phyloP scores from a whole-genome alignment of 257 asterid genomes.

The Solanum chilense region DNA sequence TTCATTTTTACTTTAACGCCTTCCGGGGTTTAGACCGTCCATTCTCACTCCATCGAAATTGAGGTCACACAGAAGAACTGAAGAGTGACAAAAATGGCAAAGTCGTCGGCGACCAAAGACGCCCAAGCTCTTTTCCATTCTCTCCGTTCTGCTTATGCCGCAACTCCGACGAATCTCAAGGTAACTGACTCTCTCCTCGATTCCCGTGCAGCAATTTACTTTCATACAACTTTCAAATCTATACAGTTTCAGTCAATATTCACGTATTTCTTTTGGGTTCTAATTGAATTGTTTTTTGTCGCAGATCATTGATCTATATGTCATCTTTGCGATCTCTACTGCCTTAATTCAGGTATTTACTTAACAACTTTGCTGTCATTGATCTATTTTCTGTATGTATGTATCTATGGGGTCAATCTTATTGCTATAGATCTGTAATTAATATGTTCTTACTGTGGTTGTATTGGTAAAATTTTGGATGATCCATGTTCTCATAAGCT shows the following conservation, averaged over 20 bases:
- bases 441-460: background rate
- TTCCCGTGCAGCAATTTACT: background rate
- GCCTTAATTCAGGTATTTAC: constrained; percentile 62
- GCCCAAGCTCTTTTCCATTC: constrained; percentile 56
- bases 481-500: background rate
- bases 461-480: background rate
- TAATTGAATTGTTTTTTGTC: background rate
- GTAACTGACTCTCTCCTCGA: constrained; percentile 4
- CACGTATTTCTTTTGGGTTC: background rate
- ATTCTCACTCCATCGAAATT: background rate
- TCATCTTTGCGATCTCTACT: constrained; percentile 49
- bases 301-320: constrained; percentile 78
- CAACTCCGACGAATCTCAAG: constrained; percentile 68
- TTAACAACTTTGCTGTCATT: background rate
- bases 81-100: constrained; percentile 34
- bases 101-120: constrained; percentile 50
- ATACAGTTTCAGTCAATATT: background rate
- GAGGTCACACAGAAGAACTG: background rate
- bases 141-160: constrained; percentile 59
- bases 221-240: background rate
- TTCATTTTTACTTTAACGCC: background rate
- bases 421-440: background rate
- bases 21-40: background rate
- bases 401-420: background rate
- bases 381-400: background rate